Conservation (phyloP, 768 basidiomycete genomes). For the Podaxis mareebaensis region DNA sequence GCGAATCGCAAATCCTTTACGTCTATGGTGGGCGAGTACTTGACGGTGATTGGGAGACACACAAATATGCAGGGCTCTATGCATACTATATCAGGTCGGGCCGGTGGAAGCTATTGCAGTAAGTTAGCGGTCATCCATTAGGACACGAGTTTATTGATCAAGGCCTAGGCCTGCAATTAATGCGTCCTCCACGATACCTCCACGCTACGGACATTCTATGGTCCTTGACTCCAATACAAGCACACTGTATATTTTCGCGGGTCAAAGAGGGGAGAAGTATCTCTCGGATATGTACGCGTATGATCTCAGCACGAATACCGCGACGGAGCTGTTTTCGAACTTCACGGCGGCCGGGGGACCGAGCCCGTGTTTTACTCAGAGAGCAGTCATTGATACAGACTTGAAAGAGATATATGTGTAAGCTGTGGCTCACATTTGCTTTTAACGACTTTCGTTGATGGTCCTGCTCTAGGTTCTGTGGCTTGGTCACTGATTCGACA, state of each 20-base stretch:
- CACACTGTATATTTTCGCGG: slow-evolving; percentile 72
- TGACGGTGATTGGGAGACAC: slow-evolving; percentile 59
- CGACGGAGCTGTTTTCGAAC: slow-evolving; percentile 63
- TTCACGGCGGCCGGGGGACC: slow-evolving; percentile 65
- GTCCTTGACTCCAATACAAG: slow-evolving; percentile 62
- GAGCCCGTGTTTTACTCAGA: slow-evolving; percentile 71
- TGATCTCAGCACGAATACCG: slow-evolving; percentile 57
- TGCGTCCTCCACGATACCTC: slow-evolving; percentile 47
- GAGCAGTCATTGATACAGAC: slow-evolving; percentile 66
- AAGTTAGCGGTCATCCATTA: slow-evolving; percentile 24
- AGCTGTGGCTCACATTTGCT: slow-evolving; percentile 23
- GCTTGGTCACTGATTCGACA: slow-evolving; percentile 47
- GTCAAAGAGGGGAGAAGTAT: slow-evolving; percentile 65
- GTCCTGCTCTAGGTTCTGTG: slow-evolving; percentile 52
- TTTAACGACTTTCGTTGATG: background rate
- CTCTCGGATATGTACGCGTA: slow-evolving; percentile 79
- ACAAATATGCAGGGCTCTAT: slow-evolving; percentile 72
- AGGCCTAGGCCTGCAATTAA: slow-evolving; percentile 25
- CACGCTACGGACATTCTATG: slow-evolving; percentile 82
- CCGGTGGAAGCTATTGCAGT: slow-evolving; percentile 74
- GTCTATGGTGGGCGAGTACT: slow-evolving; percentile 76
- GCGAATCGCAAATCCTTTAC: slow-evolving; percentile 68
- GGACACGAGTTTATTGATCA: slow-evolving; percentile 12
- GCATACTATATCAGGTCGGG: slow-evolving; percentile 66
- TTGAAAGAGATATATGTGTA: slow-evolving; percentile 76